A percentile compares a stretch with the other conserved stretches of the same genome.
These are phyloP conservation scores for Carex littledalei DNA, from an alignment of 176 grass and related monocot species.

Conservation along the genomic window DNA sequence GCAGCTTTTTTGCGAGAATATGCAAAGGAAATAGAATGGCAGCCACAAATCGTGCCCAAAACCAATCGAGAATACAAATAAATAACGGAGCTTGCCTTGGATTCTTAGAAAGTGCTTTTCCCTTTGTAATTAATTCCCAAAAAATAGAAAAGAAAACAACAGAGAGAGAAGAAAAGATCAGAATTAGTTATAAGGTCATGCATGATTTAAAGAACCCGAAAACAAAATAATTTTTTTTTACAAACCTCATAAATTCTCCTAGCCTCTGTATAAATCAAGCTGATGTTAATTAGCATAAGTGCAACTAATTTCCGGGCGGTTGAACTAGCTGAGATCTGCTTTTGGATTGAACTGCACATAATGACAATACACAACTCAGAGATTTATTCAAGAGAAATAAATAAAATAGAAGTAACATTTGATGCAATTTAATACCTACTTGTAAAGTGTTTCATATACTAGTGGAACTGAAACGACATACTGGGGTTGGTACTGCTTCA, in stretches of 20 bases:
- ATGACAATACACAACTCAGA: conserved; percentile 1
- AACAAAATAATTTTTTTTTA: background rate
- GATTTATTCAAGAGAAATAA: conserved; percentile 10
- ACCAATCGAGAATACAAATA: conserved; percentile 43
- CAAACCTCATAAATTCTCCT: conserved; percentile 79
- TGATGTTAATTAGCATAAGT: conserved; percentile 71
- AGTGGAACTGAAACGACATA: conserved; percentile 80
- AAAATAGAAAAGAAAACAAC: background rate
- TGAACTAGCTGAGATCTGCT: conserved; percentile 70
- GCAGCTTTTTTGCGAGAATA: conserved; percentile 66
- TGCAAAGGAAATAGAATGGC: conserved; percentile 77
- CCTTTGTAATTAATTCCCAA: conserved; percentile 34
- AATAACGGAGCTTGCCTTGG: conserved; percentile 36
- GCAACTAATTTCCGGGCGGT: conserved; percentile 54
- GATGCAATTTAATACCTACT: conserved; percentile 32
- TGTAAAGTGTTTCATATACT: conserved; percentile 97
- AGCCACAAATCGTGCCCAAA: conserved; percentile 58
- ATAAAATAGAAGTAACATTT: background rate
- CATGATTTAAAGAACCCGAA: conserved; percentile 5
- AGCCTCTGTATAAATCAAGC: conserved; percentile 79
- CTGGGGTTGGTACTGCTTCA: conserved; percentile 79
- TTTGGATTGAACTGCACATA: conserved; percentile 78
- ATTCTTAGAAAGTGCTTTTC: conserved; percentile 55
- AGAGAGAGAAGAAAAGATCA: background rate
- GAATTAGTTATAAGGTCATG: background rate